Conservation (phyloP, 2,329 filamentous ascomycete genomes). For the Pyrenochaeta sp. region DNA sequence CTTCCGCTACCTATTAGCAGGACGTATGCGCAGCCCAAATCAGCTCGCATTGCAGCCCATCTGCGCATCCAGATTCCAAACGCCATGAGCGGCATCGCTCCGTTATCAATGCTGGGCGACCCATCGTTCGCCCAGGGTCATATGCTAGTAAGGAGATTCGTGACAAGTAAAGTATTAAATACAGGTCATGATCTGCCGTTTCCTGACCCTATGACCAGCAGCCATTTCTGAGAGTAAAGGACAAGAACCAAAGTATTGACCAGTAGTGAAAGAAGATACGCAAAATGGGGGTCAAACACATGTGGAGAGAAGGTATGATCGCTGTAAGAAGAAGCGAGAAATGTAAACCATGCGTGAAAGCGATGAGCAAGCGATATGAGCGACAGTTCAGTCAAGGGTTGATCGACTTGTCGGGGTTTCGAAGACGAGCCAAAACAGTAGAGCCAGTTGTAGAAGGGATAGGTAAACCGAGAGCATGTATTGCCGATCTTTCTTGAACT, state of each 20-base stretch:
- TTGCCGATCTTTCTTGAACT: too few relatives aligned
- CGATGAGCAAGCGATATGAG: background rate
- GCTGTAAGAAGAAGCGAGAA: background rate
- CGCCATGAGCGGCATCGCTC: too few relatives aligned
- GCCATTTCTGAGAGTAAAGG: background rate
- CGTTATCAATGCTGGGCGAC: too few relatives aligned
- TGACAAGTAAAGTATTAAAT: conserved; percentile 4
- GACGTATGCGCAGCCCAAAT: too few relatives aligned
- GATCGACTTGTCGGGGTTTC: background rate
- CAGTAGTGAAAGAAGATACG: background rate
- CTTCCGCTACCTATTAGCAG: too few relatives aligned
- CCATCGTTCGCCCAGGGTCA: too few relatives aligned
- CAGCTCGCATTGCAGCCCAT: too few relatives aligned
- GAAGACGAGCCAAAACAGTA: background rate
- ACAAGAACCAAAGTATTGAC: background rate
- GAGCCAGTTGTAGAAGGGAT: background rate
- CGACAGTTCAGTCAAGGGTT: background rate
- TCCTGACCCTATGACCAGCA: background rate
- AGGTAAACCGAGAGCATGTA: background rate
- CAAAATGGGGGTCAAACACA: background rate
- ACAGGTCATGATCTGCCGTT: conserved; percentile 4
- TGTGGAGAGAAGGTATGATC: background rate
- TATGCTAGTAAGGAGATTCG: conserved; percentile 6
- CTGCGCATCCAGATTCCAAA: too few relatives aligned
- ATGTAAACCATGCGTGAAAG: background rate